Percentiles rank a stretch among this genome's conserved stretches.
Conservation (phyloP, 176 grass and related monocot species). For the Pontederia paniculata region DNA sequence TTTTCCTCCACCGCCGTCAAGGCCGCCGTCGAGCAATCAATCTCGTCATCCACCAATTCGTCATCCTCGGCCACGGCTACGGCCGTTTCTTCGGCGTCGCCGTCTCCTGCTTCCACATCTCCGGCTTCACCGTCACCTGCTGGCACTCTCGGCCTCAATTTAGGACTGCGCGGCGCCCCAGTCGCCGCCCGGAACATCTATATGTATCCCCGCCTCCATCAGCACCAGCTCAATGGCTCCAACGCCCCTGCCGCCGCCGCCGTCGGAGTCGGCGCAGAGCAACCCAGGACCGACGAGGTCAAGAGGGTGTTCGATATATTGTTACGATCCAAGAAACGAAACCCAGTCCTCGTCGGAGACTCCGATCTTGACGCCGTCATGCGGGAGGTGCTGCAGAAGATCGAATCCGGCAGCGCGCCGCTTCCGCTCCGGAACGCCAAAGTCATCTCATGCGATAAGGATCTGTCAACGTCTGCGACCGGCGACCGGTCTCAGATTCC, state of each 20-base stretch:
- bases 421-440: background rate
- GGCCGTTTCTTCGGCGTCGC: background rate
- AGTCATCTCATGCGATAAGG: constrained; percentile 16
- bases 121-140: background rate
- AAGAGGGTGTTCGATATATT: constrained; percentile 22
- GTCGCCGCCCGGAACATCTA: constrained; percentile 11
- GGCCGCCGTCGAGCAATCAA: constrained; percentile 17
- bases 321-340: constrained; percentile 13
- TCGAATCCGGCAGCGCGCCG: constrained; percentile 5
- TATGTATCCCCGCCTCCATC: constrained; percentile 21
- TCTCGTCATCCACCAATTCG: background rate
- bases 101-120: background rate
- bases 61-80: background rate
- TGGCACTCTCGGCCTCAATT: background rate
- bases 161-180: background rate
- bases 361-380: constrained; percentile 1
- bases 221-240: background rate
- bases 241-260: background rate
- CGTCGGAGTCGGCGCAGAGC: background rate
- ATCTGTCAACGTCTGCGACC: background rate
- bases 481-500: constrained; percentile 7
- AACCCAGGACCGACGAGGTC: background rate
- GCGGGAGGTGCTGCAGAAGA: constrained; percentile 3
- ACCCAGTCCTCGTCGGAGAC: constrained; percentile 24
- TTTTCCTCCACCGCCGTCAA: constrained; percentile 21